Conservation (phyloP, 2,329 filamentous ascomycete species). For the Coniochaeta sp. region DNA sequence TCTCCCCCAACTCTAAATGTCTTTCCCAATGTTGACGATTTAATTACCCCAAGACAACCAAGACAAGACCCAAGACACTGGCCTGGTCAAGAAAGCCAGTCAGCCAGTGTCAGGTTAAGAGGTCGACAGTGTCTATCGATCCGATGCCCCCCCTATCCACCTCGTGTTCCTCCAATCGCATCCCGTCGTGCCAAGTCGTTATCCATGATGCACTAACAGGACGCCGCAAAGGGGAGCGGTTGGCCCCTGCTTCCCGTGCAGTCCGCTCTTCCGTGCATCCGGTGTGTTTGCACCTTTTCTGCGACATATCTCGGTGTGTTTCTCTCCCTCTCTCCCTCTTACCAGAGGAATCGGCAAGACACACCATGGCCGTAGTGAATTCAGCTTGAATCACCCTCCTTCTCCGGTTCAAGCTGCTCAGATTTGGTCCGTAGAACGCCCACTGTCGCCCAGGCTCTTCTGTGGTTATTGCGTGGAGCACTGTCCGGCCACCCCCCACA, state of each 20-base stretch:
- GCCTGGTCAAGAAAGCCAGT: background rate
- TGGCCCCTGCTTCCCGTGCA: background rate
- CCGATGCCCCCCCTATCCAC: background rate
- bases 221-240: background rate
- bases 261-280: background rate
- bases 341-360: background rate
- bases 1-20: background rate
- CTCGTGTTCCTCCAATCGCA: background rate
- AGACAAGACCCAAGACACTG: background rate
- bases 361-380: background rate
- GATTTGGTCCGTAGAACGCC: background rate
- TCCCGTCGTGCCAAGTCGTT: background rate
- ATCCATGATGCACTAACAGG: background rate
- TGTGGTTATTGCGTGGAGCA: background rate
- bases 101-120: background rate
- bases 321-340: too few relatives aligned
- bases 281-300: background rate
- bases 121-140: too few relatives aligned
- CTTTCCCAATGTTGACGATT: background rate
- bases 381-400: background rate
- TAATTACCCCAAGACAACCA: background rate
- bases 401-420: background rate
- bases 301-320: background rate
- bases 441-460: background rate
- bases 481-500: background rate